Evolutionary conservation across 179 eudicot species (phyloP), one percentile per base, ranked within the genome.

Genomic region (Drosera spatulata): DNA sequence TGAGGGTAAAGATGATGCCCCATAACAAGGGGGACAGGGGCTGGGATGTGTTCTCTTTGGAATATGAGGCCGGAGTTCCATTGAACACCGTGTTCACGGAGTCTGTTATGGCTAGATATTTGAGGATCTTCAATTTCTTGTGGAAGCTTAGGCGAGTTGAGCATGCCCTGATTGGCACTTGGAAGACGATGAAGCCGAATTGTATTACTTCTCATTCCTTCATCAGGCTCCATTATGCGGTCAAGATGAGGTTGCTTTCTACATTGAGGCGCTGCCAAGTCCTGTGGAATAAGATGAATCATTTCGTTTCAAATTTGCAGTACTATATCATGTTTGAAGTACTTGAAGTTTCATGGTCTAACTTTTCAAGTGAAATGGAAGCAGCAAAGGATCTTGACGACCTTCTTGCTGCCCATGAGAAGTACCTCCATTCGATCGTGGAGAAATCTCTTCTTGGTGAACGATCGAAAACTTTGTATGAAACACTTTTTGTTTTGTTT

Each of bases 271-370:
- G 70, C 67, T 86, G 96, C 69, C 98, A 91, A 75, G 96, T 91
- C 66, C 87, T 88, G 61, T 84, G 98, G 96, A 91, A 81, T 68
- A 93, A 91, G 75, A 91, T 91, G 98, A 91, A 86, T 71, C 96
- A 91, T 78, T 91, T 91, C 63, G 79, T 88, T 56, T 77, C 98
- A 11, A 88, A 91, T 66, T 76, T 91, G 84, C 98, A 91, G 69
- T 91, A 91, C 60, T 91, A 91, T 74, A 91, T 91, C 13, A 91
- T 91, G 98, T 91, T 91, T 88, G 98, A 91, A 73, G 98, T 91
- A 39, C 68, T 91, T 80, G 96, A 88, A 75, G 91, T 88, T 33
- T 91, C 96, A 4, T 91, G 96, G 98, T 88, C 96, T 59, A 73
- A 85, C 47, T 81, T 91, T 60, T 78, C 75, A 10, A 79, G 75